phyloP scores from a whole-genome alignment of 495 filamentous ascomycete species.

The Penicillium goetzii region DNA sequence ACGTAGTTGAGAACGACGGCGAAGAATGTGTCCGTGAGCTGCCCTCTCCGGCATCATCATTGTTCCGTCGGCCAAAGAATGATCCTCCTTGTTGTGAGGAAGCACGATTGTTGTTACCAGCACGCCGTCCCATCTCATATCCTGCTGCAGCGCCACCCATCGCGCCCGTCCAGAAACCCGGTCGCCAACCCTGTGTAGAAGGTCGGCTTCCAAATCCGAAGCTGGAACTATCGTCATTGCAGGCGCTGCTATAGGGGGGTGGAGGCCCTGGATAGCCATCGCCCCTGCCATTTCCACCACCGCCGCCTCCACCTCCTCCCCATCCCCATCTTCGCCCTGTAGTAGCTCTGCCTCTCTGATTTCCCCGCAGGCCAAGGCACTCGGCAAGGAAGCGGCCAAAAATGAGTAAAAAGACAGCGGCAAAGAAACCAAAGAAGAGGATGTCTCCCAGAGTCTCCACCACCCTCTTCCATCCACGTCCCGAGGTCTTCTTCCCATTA shows the following conservation, averaged over 20 bases:
- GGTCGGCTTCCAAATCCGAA: constrained; percentile 28
- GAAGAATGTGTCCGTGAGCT: constrained; percentile 52
- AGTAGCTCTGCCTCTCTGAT: constrained; percentile 11
- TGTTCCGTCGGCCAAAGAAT: constrained; percentile 22
- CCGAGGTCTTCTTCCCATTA: constrained; percentile 12
- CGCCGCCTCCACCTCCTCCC: constrained; percentile 47
- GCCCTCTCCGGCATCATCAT: constrained; percentile 52
- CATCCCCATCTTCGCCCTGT: constrained; percentile 30
- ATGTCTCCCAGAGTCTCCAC: constrained; percentile 31
- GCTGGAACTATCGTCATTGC: constrained; percentile 48
- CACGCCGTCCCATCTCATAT: constrained; percentile 66
- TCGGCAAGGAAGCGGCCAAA: constrained; percentile 27
- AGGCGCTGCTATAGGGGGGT: constrained; percentile 57
- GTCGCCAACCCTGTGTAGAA: constrained; percentile 63
- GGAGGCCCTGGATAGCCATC: constrained; percentile 58
- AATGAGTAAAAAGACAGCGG: constrained; percentile 43
- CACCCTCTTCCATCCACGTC: constrained; percentile 17
- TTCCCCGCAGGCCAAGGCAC: constrained; percentile 29
- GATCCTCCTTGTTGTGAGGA: constrained; percentile 6
- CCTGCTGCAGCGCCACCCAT: constrained; percentile 70
- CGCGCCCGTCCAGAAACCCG: constrained; percentile 87
- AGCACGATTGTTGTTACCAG: constrained; percentile 21
- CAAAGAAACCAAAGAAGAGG: constrained; percentile 56
- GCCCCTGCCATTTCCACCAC: constrained; percentile 54
- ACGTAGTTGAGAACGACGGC: constrained; percentile 55